phyloP scores from a whole-genome alignment of 768 basidiomycete genomes.

The Punctularia strigosozonata region DNA sequence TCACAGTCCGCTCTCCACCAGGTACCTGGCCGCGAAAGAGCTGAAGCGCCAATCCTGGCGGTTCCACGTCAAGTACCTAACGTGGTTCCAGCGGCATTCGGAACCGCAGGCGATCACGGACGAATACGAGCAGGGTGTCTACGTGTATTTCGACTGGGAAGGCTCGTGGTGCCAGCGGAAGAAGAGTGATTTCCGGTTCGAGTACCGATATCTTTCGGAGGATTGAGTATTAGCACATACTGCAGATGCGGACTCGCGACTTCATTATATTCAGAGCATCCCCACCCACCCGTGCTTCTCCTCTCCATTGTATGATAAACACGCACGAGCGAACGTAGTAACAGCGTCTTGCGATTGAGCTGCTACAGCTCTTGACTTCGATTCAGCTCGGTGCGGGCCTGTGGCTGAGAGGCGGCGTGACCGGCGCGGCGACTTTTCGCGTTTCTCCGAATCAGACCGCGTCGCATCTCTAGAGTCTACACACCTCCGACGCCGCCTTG shows the following conservation, averaged over 20 bases:
- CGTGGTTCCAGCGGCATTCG: slow-evolving; percentile 98
- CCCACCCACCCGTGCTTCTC: background rate
- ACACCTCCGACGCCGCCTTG: too few relatives aligned
- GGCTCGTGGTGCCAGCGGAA: slow-evolving; percentile 97
- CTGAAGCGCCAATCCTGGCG: slow-evolving; percentile 97
- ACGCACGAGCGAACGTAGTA: too few relatives aligned
- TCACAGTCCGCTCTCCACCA: slow-evolving; percentile 17
- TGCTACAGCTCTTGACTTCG: too few relatives aligned
- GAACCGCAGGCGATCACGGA: slow-evolving; percentile 98
- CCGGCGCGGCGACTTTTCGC: too few relatives aligned
- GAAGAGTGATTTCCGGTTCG: slow-evolving; percentile 96
- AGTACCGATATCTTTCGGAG: slow-evolving; percentile 91
- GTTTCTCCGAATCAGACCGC: too few relatives aligned
- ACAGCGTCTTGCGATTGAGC: too few relatives aligned
- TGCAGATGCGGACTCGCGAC: slow-evolving; percentile 1
- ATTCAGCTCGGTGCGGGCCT: too few relatives aligned
- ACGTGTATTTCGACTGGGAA: slow-evolving; percentile 99
- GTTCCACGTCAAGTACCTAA: slow-evolving; percentile 98
- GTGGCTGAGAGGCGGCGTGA: too few relatives aligned
- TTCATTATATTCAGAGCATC: slow-evolving; percentile 1
- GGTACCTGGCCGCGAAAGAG: slow-evolving; percentile 93
- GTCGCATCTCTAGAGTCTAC: too few relatives aligned
- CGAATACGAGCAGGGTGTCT: slow-evolving; percentile 98
- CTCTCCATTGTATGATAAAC: too few relatives aligned
- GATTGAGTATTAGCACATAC: slow-evolving; percentile 34